Evolutionary conservation across 306 rosid genomes (phyloP).

Genomic region (Aeschynomene evenia): DNA sequence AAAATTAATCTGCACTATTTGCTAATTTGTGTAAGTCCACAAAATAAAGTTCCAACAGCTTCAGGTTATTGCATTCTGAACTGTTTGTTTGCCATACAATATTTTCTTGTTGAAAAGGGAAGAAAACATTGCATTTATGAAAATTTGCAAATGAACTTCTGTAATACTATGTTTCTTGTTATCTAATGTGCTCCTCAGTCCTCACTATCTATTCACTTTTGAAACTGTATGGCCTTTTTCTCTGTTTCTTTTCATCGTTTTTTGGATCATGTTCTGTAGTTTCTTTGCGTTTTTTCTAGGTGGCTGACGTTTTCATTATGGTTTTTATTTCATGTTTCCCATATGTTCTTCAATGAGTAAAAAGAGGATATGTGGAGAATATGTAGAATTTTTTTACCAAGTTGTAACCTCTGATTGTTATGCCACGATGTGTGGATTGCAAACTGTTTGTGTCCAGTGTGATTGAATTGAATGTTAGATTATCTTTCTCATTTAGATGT

Average conservation of each 20-base stretch:
- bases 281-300: neutral
- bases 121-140: neutral
- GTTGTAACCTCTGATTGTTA: neutral
- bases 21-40: too few species aligned
- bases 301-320: neutral
- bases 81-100: neutral
- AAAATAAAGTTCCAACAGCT: too few species aligned
- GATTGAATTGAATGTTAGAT: neutral
- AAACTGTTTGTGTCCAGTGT: neutral
- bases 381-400: neutral
- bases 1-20: too few species aligned
- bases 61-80: neutral
- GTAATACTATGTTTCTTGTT: neutral
- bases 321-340: neutral
- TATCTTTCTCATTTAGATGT: neutral
- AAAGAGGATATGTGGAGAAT: neutral
- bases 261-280: neutral
- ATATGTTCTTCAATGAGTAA: neutral
- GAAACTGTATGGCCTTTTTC: too few species aligned
- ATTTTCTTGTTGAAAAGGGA: neutral
- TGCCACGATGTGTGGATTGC: neutral
- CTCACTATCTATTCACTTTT: too few species aligned
- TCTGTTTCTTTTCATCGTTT: neutral
- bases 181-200: too few species aligned
- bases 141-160: neutral